Evolutionary conservation across 1,284 basidiomycete genomes (phyloP).

Genomic region (Amylostereum areolatum): DNA sequence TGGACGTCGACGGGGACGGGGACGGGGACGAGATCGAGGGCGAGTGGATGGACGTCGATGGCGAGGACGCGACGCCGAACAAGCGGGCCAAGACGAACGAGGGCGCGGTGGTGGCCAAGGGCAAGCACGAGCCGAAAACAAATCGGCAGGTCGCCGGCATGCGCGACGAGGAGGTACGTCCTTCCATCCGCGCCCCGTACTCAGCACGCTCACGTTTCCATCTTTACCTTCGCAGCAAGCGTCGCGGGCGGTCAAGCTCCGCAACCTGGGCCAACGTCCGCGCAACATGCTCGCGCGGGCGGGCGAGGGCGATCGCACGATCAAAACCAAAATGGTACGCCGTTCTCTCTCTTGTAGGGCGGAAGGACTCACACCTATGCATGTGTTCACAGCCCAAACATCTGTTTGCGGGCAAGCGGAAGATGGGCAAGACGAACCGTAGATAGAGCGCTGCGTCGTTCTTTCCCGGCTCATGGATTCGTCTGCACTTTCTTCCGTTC

Average conservation of each 20-base stretch:
- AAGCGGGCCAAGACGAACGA: slow-evolving; percentile 62
- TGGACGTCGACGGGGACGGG: slow-evolving; percentile 38
- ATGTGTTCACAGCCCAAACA: slow-evolving; percentile 63
- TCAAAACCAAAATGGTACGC: slow-evolving; percentile 74
- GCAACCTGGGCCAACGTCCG: slow-evolving; percentile 78
- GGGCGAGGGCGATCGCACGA: slow-evolving; percentile 82
- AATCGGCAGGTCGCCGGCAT: slow-evolving; percentile 79
- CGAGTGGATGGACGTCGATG: slow-evolving; percentile 52
- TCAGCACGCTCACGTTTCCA: neutral
- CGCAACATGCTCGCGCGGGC: slow-evolving; percentile 87
- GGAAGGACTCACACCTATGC: slow-evolving; percentile 8
- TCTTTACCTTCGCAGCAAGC: slow-evolving; percentile 54
- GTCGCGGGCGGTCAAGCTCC: slow-evolving; percentile 72
- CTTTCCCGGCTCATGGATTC: neutral
- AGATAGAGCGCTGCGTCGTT: slow-evolving; percentile 35
- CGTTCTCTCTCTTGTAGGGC: slow-evolving; percentile 17
- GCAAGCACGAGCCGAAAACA: slow-evolving; percentile 55
- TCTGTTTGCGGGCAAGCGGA: slow-evolving; percentile 85
- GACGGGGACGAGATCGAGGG: slow-evolving; percentile 37
- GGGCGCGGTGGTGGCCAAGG: slow-evolving; percentile 45
- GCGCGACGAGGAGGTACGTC: slow-evolving; percentile 60
- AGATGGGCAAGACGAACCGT: slow-evolving; percentile 80
- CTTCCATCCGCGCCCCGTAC: neutral
- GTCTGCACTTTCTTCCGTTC: neutral
- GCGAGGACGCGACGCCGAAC: slow-evolving; percentile 44